phyloP scores from a whole-genome alignment of 441 rosid species.

The Breynia disticha region DNA sequence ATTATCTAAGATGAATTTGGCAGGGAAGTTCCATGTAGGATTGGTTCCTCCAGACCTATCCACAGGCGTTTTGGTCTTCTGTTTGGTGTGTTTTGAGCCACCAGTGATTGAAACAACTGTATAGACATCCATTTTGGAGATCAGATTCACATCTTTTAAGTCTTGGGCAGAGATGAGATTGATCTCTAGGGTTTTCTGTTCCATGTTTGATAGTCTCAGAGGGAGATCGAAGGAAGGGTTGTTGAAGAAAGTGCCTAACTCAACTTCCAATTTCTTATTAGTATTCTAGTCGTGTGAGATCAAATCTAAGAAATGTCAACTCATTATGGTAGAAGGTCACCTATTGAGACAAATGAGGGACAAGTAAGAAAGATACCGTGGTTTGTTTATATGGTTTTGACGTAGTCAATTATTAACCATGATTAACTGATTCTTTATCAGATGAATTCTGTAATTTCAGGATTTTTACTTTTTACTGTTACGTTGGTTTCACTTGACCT shows the following conservation, averaged over 20 bases:
- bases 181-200: conserved; percentile 30
- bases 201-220: conserved; percentile 17
- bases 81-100: conserved; percentile 20
- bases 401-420: no score
- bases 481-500: no score
- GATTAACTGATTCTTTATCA: no score
- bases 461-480: no score
- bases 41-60: conserved; percentile 32
- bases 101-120: conserved; percentile 39
- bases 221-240: neutral
- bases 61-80: conserved; percentile 34
- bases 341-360: no score
- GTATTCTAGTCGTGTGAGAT: no score
- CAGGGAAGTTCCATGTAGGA: conserved; percentile 53
- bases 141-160: conserved; percentile 40
- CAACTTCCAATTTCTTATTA: no score
- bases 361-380: no score
- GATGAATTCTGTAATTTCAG: no score
- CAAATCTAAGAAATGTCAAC: no score
- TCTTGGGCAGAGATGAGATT: conserved; percentile 39
- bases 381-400: no score
- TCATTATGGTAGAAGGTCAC: no score
- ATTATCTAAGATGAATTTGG: conserved; percentile 43
- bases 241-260: neutral
- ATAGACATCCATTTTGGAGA: conserved; percentile 58